These are phyloP conservation scores for Sphenostylis stenocarpa DNA, from an alignment of 306 rosid genomes.

Conservation along the genomic window DNA sequence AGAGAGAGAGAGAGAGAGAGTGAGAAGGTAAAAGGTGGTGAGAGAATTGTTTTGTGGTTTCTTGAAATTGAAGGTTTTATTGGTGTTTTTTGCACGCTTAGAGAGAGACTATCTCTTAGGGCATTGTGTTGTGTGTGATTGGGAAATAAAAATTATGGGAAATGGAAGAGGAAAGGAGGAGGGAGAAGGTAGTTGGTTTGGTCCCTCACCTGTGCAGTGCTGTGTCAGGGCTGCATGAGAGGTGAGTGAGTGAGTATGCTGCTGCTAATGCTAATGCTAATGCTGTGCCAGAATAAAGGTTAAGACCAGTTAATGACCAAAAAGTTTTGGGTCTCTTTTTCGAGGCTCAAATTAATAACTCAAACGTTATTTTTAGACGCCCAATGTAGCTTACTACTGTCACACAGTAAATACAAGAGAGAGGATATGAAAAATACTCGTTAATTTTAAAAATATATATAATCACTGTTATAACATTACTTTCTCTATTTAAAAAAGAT, in stretches of 20 bases:
- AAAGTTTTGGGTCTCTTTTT: background rate
- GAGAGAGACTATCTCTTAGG: background rate
- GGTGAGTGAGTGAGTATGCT: background rate
- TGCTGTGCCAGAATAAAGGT: conserved; percentile 8
- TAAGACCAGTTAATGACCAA: background rate
- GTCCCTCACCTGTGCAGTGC: conserved; percentile 43
- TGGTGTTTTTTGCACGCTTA: conserved; percentile 18
- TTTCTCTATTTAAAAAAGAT: too few species aligned
- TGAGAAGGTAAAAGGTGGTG: conserved; percentile 29
- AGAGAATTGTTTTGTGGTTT: conserved; percentile 32
- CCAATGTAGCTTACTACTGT: background rate
- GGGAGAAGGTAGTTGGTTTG: conserved; percentile 14
- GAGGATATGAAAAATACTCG: too few species aligned
- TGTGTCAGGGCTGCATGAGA: conserved; percentile 15
- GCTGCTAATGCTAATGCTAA: background rate
- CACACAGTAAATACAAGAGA: too few species aligned
- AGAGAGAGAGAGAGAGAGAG: background rate
- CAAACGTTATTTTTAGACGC: too few species aligned
- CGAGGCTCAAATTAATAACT: background rate
- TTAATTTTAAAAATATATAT: too few species aligned
- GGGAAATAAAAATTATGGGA: conserved; percentile 45
- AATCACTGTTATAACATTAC: too few species aligned
- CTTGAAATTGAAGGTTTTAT: conserved; percentile 39
- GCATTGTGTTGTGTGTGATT: conserved; percentile 37
- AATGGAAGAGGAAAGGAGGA: background rate